phyloP scores from a whole-genome alignment of 805 yeast species.

The Naumovozyma castellii region DNA sequence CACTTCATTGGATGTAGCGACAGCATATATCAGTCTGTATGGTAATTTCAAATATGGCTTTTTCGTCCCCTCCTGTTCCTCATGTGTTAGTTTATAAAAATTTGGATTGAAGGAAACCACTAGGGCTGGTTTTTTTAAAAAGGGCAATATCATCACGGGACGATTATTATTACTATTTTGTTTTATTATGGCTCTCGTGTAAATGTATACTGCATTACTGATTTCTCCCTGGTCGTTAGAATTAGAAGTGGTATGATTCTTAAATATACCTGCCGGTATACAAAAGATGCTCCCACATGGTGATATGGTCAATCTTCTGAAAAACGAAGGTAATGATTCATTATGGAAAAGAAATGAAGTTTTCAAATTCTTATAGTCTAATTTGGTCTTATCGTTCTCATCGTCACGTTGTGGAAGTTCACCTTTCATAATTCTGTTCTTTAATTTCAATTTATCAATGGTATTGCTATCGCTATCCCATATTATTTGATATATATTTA shows the following conservation, averaged over 20 bases:
- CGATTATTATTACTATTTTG: slow-evolving; percentile 34
- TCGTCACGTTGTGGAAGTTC: slow-evolving; percentile 40
- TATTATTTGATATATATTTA: slow-evolving; percentile 47
- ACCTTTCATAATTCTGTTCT: slow-evolving; percentile 41
- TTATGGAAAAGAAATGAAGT: slow-evolving; percentile 58
- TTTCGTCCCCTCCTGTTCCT: slow-evolving; percentile 5
- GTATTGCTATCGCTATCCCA: slow-evolving; percentile 7
- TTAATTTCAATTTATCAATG: slow-evolving; percentile 16
- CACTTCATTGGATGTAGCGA: slow-evolving; percentile 85
- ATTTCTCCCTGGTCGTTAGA: slow-evolving; percentile 32
- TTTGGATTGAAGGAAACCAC: slow-evolving; percentile 73
- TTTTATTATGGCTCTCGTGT: slow-evolving; percentile 54
- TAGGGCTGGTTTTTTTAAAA: slow-evolving; percentile 73
- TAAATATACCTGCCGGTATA: slow-evolving; percentile 66
- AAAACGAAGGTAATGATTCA: slow-evolving; percentile 83
- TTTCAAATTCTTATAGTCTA: slow-evolving; percentile 22
- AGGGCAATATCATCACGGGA: slow-evolving; percentile 75
- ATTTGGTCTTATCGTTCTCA: slow-evolving; percentile 2
- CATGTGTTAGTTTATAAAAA: slow-evolving; percentile 31
- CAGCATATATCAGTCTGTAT: slow-evolving; percentile 80
- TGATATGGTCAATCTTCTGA: slow-evolving; percentile 75
- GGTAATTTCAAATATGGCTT: slow-evolving; percentile 43
- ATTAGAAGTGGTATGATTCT: slow-evolving; percentile 17
- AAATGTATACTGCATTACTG: slow-evolving; percentile 69
- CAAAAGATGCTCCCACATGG: slow-evolving; percentile 81